A percentile compares a stretch with the other conserved stretches of the same genome.
Conservation (phyloP, 768 basidiomycete genomes). For the Termitomyces sp. region DNA sequence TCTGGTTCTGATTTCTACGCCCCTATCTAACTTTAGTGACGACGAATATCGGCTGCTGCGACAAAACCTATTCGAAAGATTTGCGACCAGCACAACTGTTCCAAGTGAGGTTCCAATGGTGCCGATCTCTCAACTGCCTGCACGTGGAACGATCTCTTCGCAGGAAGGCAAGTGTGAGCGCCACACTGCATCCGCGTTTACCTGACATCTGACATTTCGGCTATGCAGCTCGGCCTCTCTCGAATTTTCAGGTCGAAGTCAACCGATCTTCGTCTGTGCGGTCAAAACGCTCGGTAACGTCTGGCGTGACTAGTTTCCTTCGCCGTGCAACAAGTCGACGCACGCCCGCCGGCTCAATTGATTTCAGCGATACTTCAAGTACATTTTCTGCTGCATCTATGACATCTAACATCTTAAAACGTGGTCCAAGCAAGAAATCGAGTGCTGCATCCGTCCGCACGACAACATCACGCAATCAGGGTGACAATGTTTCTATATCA, state of each 20-base stretch:
- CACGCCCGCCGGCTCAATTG: constrained; percentile 29
- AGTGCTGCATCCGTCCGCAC: constrained; percentile 45
- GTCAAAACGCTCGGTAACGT: constrained; percentile 48
- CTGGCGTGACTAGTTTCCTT: constrained; percentile 47
- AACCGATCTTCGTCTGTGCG: constrained; percentile 47
- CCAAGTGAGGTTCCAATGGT: constrained; percentile 63
- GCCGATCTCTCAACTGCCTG: constrained; percentile 38
- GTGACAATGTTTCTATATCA: constrained; percentile 38
- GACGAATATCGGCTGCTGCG: constrained; percentile 83
- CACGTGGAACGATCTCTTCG: constrained; percentile 22
- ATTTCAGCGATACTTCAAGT: constrained; percentile 46
- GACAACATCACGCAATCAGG: constrained; percentile 32
- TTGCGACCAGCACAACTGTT: constrained; percentile 51
- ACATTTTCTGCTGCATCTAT: constrained; percentile 33
- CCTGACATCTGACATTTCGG: constrained; percentile 1
- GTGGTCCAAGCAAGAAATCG: constrained; percentile 41
- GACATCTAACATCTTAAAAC: constrained; percentile 33
- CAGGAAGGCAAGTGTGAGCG: constrained; percentile 30
- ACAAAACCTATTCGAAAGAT: constrained; percentile 80
- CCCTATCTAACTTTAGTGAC: constrained; percentile 44
- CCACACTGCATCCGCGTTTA: not conserved
- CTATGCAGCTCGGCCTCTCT: constrained; percentile 29
- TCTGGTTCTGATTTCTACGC: not conserved
- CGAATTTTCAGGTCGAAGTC: constrained; percentile 36
- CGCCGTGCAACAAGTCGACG: constrained; percentile 42